Evolutionary conservation across 805 yeast genomes (phyloP), one percentile per base, ranked within the genome.

Genomic region (Lipomyces yamadae): DNA sequence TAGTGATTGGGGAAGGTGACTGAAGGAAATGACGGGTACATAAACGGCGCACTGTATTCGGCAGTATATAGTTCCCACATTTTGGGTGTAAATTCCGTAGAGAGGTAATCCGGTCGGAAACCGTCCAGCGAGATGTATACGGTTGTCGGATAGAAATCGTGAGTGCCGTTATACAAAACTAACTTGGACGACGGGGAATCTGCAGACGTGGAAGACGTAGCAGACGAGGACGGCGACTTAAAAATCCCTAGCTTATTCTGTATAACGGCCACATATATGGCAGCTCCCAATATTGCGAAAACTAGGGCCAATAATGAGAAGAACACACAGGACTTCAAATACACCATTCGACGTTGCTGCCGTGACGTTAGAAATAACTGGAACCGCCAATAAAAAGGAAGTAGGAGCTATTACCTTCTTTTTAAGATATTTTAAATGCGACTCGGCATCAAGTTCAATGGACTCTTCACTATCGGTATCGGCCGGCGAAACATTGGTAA

Each of bases 1-100:
- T 96, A 94, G 77, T 92, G 97, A 76, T 94, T 93, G 0, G 97
- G 95, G 73, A 91, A 91, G 0, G 97, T 90, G 32, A 91, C 89
- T 0, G 96, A 85, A 3, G 98, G 98, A 75, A 92, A 92, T 1
- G 92, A 84, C 0, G 98, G 97, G 7, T 79, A 78, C 94, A 94
- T 91, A 74, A 85, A 92, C 0, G 98, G 97, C 3, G 92, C 86
- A 15, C 88, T 89, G 60, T 80, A 83, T 18, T 61, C 69, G 6
- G 60, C 45, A 13, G 50, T 61, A 56, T 32, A 70, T 76, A 93
- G 76, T 8, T 81, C 77, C 74, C 89, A 87, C 75, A 93, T 74
- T 48, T 85, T 80, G 0, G 98, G 98, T 0, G 97, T 93, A 37
- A 82, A 74, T 24, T 81, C 78, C 4, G 83, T 72, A 2, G 88